A percentile compares a stretch with the other conserved stretches of the same genome.
Evolutionary conservation across 257 asterid genomes (phyloP).

Genomic region (Coffea canephora): DNA sequence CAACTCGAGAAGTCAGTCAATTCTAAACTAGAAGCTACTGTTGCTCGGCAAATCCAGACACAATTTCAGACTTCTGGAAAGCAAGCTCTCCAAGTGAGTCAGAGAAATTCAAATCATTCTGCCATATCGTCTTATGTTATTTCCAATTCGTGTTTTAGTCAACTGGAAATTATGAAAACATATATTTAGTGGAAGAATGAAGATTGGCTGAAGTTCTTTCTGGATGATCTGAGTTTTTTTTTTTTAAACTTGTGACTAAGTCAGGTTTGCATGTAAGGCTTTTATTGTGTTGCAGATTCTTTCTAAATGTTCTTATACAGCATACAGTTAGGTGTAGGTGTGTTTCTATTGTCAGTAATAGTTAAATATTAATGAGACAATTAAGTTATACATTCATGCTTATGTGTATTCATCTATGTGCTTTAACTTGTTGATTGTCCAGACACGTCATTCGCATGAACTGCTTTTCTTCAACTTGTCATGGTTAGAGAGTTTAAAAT

Average conservation of each 20-base stretch:
- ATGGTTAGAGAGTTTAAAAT: neutral
- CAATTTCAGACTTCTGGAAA: slow-evolving; percentile 96
- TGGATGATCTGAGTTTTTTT: neutral
- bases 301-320: neutral
- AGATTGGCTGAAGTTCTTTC: neutral
- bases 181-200: neutral
- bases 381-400: neutral
- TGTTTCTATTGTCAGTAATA: neutral
- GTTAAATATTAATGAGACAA: neutral
- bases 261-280: neutral
- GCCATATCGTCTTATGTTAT: neutral
- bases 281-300: neutral
- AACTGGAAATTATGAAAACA: neutral
- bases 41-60: slow-evolving; percentile 79
- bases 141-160: neutral
- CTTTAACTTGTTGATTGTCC: neutral
- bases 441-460: neutral
- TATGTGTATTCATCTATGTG: neutral
- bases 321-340: neutral
- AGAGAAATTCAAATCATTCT: neutral
- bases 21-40: slow-evolving; percentile 79
- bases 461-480: too few species aligned
- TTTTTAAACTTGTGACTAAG: neutral
- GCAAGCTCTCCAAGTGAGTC: slow-evolving; percentile 88
- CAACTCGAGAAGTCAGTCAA: slow-evolving; percentile 83